Evolutionary conservation across 2,329 filamentous ascomycete species (phyloP).

Genomic region (Xylariaceae sp.): DNA sequence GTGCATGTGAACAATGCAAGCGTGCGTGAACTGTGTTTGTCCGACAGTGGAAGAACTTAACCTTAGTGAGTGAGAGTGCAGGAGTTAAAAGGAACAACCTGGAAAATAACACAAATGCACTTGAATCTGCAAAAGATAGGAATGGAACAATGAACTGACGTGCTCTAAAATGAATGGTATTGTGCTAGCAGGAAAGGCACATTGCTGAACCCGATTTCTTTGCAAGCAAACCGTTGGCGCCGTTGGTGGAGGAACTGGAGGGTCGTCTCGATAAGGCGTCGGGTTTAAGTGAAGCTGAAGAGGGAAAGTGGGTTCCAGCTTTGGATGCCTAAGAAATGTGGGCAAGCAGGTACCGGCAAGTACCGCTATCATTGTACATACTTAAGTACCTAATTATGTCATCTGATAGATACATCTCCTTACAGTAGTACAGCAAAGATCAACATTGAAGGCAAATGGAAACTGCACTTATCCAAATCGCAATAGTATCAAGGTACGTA

Average conservation of each 20-base stretch:
- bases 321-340: background rate
- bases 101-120: background rate
- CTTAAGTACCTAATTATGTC: no score
- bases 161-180: background rate
- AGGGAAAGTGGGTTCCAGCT: background rate
- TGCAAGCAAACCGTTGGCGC: background rate
- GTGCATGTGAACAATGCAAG: background rate
- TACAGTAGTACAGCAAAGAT: no score
- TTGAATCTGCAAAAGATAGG: background rate
- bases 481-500: no score
- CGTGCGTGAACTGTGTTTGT: no score
- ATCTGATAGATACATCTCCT: no score
- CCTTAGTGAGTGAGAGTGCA: no score
- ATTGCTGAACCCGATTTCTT: background rate
- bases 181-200: background rate
- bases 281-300: background rate
- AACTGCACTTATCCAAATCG: no score
- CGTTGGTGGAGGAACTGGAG: conserved; percentile 9
- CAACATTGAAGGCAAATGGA: no score
- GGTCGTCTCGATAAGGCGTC: background rate
- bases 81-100: no score
- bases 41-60: no score
- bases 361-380: no score
- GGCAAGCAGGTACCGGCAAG: background rate
- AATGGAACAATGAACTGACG: background rate